Conservation (phyloP, 139 green algal genomes). For the Gonium pectorale region DNA sequence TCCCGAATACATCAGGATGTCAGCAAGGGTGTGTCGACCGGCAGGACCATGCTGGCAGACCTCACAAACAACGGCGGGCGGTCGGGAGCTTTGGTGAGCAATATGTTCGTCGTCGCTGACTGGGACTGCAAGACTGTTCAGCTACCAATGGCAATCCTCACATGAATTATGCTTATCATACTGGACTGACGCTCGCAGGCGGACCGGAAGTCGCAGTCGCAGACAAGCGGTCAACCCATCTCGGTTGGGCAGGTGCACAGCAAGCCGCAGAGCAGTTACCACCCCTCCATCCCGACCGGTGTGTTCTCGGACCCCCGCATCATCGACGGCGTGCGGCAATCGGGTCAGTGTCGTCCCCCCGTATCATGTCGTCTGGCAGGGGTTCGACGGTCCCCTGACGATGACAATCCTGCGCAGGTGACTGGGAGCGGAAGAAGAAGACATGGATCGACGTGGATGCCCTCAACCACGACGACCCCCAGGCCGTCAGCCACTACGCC, state of each 20-base stretch:
- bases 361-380: background rate
- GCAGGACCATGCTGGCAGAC: conserved; percentile 18
- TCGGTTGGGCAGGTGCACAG: background rate
- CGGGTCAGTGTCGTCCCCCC: background rate
- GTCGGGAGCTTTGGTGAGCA: background rate
- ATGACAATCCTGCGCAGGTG: background rate
- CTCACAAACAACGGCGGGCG: conserved; percentile 30
- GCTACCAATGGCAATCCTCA: background rate
- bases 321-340: conserved; percentile 30
- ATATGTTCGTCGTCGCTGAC: background rate
- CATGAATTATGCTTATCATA: background rate
- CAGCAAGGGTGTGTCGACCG: conserved; percentile 3
- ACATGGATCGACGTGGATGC: conserved; percentile 83
- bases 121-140: background rate
- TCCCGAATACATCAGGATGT: background rate
- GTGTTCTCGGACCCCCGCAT: conserved; percentile 34
- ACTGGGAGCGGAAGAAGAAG: conserved; percentile 17
- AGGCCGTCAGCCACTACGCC: conserved; percentile 84
- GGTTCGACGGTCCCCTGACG: background rate
- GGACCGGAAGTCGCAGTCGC: background rate
- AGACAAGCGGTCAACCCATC: background rate
- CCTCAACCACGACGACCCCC: conserved; percentile 73
- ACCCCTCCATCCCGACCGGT: background rate
- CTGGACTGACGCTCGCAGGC: background rate
- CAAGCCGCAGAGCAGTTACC: background rate